Evolutionary conservation across 2,329 filamentous ascomycete species (phyloP).

Genomic region (Paracoccidioides lutzii): DNA sequence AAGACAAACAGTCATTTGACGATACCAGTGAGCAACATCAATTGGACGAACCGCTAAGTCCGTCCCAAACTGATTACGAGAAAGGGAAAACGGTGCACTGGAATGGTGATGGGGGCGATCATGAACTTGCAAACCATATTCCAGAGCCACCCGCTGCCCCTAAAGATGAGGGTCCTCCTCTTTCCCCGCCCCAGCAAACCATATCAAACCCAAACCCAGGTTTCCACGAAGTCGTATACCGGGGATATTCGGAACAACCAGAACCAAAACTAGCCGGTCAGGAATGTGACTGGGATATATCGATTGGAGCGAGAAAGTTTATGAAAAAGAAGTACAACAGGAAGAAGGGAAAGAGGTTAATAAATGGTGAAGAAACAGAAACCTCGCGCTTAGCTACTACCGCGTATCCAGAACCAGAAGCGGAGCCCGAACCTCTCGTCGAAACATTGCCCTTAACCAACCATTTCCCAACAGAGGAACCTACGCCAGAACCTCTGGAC

Average conservation of each 20-base stretch:
- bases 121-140: no score
- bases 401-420: not conserved
- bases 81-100: not conserved
- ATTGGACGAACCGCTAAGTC: not conserved
- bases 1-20: not conserved
- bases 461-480: not conserved
- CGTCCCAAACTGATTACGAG: not conserved
- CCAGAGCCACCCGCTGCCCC: not conserved
- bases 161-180: not conserved
- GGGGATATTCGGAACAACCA: not conserved
- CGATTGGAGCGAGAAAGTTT: no score
- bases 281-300: no score
- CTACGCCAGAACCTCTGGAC: not conserved
- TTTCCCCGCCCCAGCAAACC: not conserved
- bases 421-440: no score
- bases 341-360: not conserved
- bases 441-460: not conserved
- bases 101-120: not conserved
- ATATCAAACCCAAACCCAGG: not conserved
- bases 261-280: not conserved
- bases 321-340: not conserved
- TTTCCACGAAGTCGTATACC: not conserved
- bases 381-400: not conserved
- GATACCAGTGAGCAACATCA: no score
- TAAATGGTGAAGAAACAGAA: not conserved